Conservation (phyloP, 2,329 filamentous ascomycete genomes). For the Aaosphaeria arxii region DNA sequence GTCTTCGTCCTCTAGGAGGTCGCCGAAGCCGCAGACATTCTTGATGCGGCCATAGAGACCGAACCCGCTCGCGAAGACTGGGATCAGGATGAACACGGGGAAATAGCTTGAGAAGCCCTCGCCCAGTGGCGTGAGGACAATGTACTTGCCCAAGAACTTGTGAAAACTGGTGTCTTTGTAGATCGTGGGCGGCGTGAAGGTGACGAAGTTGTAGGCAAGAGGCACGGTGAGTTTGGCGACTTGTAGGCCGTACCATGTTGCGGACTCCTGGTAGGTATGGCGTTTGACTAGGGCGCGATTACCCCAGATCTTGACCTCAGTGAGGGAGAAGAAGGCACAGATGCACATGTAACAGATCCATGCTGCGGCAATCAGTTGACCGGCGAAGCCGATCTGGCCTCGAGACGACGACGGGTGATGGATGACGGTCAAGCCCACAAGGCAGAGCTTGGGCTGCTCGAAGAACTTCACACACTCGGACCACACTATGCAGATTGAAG, state of each 20-base stretch:
- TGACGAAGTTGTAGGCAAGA: constrained; percentile 93
- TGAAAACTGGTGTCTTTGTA: constrained; percentile 83
- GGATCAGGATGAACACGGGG: constrained; percentile 81
- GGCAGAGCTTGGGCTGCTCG: constrained; percentile 66
- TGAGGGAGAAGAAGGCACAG: constrained; percentile 81
- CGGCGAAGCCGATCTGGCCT: constrained; percentile 78
- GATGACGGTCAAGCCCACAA: constrained; percentile 66
- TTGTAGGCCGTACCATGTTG: constrained; percentile 93
- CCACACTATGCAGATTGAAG: constrained; percentile 85
- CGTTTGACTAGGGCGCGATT: constrained; percentile 85
- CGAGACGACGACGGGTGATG: constrained; percentile 70
- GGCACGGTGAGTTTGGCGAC: constrained; percentile 91
- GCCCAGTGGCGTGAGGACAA: constrained; percentile 79
- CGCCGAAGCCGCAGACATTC: constrained; percentile 73
- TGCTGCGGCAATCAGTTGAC: constrained; percentile 76
- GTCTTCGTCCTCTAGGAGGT: constrained; percentile 72
- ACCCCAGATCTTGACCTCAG: constrained; percentile 95
- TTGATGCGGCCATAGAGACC: constrained; percentile 83
- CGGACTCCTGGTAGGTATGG: constrained; percentile 88
- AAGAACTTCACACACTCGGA: constrained; percentile 88
- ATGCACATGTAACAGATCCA: constrained; percentile 98
- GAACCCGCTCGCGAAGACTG: constrained; percentile 81
- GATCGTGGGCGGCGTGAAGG: constrained; percentile 72
- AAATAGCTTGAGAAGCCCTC: constrained; percentile 85
- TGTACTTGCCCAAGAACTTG: constrained; percentile 75